Base-by-base conservation (phyloP, 441 rosid species). In the Bocquillonia castaneifolia region DNA sequence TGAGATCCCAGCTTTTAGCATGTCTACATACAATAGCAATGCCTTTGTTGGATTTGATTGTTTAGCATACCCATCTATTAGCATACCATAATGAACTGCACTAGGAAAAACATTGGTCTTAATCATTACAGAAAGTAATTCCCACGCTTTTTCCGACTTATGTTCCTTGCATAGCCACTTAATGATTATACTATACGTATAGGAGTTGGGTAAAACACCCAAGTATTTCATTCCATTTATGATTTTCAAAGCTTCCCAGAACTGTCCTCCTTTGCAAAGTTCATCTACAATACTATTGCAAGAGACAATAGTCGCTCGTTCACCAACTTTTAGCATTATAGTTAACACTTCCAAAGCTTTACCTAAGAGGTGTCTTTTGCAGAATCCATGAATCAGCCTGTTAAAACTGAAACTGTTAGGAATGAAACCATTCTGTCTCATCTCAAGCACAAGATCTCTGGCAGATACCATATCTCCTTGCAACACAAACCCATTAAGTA, bases 91-190 rank as follows among this genome's bases (percentile, higher is more conserved):
- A 68, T 80, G 81, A 59, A 74, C 72, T 74, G 56, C 72, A 31
- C 67, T 44, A 4, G 81, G 82, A 65, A 73, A 54, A 56, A 77
- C 73, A 62, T 80, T 69, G 66, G 75, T 80, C 85, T 83, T 83
- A 34, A 85, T 66, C 92, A 87, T 80, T 60, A 70, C 28, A 50
- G 89, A 79, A 67, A 87, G 72, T 64, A 83, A 68, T 69, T 79
- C 82, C 77, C 68, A 73, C 52, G 81, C 85, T 31, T 82, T 83
- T 56, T 74, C 78, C 2, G 76, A 63, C 57, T 63, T 70, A 52
- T 66, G 40, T 56, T 75, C 72, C 68, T 71, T 58, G 66, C 83
- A 85, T 3, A 87, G 72, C 70, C 80, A 68, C 58, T 78, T 80
- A 26, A 85, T 80, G 48, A 82, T 28, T 60, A 72, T 32, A 64